Evolutionary conservation across 2,329 filamentous ascomycete species (phyloP), one percentile per base, ranked within the genome.

Genomic region (Blastomyces parvus): DNA sequence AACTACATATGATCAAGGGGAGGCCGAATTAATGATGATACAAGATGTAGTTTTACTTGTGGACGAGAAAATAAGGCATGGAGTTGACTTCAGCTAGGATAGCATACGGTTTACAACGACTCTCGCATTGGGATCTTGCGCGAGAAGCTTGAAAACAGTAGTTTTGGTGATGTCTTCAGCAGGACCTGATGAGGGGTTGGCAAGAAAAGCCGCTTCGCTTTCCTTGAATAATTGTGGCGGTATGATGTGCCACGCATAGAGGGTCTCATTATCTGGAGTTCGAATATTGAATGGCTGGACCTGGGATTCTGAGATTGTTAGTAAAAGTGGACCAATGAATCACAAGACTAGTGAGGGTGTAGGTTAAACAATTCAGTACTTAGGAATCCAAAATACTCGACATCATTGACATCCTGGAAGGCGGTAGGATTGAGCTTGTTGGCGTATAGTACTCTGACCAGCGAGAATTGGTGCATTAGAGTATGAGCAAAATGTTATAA

Each of bases 171-270:
- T 78, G 65, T 80, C 79, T 30, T 76, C 71, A 14, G 70, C 64
- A 70, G 67, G 75, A 78, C 81, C 74, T 83, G 86, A 86, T 66
- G 77, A 74, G 6, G 77, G 74, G 67, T 85, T 81, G 5, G 76
- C 74, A 48, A 83, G 77, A 14, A 95, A 78, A 17, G 79, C 77
- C 27, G 81, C 76, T 70, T 95, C 88, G 69, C 96, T 83, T 67
- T 88, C 81, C 7, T 85, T 80, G 73, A 95, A 96, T 0, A 90
- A 79, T 60, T 88, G 85, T 7, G 95, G 76, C 0, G 93, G 93
- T 59, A 97, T 78, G 62, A 97, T 83, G 71, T 97, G 93, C 93
- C 93, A 97, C 33, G 89, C 89, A 72, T 94, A 95, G 22, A 97
- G 78, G 1, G 80, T 85, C 74, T 92, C 87, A 48, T 86, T 85